Evolutionary conservation across 306 rosid species (phyloP).

Genomic region (Geum urbanum): DNA sequence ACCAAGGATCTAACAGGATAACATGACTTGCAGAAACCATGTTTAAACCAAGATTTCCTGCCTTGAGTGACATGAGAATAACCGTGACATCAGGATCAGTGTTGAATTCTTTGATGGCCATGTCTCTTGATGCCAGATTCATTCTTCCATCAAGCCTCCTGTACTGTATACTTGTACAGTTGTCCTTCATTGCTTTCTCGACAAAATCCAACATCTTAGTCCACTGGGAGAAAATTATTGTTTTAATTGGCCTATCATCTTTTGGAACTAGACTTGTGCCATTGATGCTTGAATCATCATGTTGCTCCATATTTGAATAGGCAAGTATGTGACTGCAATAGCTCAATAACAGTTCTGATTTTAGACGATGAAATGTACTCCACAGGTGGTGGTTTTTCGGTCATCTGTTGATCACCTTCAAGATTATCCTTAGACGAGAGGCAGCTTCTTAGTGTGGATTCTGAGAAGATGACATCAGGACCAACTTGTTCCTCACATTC

Average conservation of each 20-base stretch:
- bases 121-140: conserved; percentile 76
- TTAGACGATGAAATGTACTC: conserved; percentile 80
- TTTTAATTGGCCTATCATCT: conserved; percentile 53
- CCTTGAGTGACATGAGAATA: conserved; percentile 70
- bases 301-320: conserved; percentile 30
- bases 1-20: conserved; percentile 96
- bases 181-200: conserved; percentile 48
- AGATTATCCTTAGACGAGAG: conserved; percentile 43
- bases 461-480: conserved; percentile 69
- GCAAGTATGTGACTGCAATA: conserved; percentile 52
- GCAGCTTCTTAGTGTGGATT: conserved; percentile 70
- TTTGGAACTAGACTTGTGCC: conserved; percentile 43
- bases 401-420: conserved; percentile 40
- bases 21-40: conserved; percentile 98
- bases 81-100: conserved; percentile 69
- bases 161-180: conserved; percentile 34
- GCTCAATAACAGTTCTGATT: conserved; percentile 77
- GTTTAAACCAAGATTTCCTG: conserved; percentile 97
- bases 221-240: conserved; percentile 95
- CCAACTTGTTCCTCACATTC: conserved; percentile 67
- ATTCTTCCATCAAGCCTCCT: conserved; percentile 96
- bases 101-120: conserved; percentile 80
- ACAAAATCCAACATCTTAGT: conserved; percentile 93
- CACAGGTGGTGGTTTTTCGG: conserved; percentile 44
- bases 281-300: conserved; percentile 29